phyloP scores from a whole-genome alignment of 2,329 filamentous ascomycete genomes.

The Fusarium graminum region DNA sequence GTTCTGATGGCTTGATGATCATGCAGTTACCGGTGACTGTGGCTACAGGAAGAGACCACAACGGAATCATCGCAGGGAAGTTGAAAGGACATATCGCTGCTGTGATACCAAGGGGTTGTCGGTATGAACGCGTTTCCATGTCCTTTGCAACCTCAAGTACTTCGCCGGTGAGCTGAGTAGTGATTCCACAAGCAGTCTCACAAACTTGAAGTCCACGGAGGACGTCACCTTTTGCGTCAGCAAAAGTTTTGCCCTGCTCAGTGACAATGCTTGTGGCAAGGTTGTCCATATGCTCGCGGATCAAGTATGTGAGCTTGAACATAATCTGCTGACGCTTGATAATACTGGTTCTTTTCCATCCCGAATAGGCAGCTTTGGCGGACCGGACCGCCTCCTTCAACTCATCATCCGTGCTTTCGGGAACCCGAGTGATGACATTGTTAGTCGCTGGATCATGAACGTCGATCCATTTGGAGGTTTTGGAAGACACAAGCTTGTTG shows the following conservation, averaged over 20 bases:
- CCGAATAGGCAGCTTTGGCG: conserved; percentile 76
- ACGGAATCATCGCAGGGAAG: conserved; percentile 87
- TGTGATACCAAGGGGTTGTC: conserved; percentile 80
- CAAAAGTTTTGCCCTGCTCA: conserved; percentile 84
- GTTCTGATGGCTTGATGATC: conserved; percentile 83
- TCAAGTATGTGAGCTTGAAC: conserved; percentile 80
- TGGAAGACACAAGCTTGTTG: conserved; percentile 75
- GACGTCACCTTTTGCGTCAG: conserved; percentile 80
- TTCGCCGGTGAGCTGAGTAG: conserved; percentile 79
- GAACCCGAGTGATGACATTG: conserved; percentile 81
- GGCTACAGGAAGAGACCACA: conserved; percentile 85
- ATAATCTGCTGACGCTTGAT: conserved; percentile 80
- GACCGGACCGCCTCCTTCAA: conserved; percentile 76
- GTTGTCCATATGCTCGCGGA: conserved; percentile 82
- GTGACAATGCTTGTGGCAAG: conserved; percentile 81
- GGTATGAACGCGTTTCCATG: conserved; percentile 84
- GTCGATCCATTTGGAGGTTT: conserved; percentile 76
- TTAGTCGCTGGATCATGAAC: conserved; percentile 83
- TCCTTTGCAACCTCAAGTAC: conserved; percentile 84
- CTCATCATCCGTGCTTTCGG: conserved; percentile 78
- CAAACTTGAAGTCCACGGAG: conserved; percentile 81
- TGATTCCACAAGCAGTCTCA: conserved; percentile 79
- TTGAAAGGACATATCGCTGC: conserved; percentile 86
- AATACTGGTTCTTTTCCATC: conserved; percentile 75
- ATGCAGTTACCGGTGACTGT: conserved; percentile 83